These are phyloP conservation scores for Puccinellia tenuiflora DNA, from an alignment of 176 grass and related monocot species.

Conservation along the genomic window DNA sequence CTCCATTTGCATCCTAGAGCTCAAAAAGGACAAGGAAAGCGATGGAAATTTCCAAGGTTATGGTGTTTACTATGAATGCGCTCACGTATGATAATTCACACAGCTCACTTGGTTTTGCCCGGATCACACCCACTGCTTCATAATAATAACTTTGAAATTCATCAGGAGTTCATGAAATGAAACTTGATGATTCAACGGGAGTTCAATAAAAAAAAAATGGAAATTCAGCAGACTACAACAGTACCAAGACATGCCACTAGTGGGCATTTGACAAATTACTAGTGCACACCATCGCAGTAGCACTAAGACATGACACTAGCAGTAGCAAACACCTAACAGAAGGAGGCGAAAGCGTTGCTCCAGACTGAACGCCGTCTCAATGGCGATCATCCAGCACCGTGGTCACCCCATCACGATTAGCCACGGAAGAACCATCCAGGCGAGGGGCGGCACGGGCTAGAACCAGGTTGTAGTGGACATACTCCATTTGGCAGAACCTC, in stretches of 20 bases:
- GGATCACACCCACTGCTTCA: not conserved
- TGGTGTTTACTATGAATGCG: no score
- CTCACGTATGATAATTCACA: no score
- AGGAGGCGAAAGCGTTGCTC: not conserved
- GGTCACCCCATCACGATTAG: not conserved
- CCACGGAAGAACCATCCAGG: not conserved
- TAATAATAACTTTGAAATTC: not conserved
- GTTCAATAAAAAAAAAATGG: not conserved
- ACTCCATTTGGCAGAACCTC: constrained; percentile 43
- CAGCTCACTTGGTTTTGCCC: no score
- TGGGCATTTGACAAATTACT: not conserved
- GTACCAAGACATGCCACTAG: not conserved
- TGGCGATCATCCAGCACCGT: not conserved
- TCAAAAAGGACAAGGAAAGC: no score
- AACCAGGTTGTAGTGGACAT: constrained; percentile 48
- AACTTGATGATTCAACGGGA: not conserved
- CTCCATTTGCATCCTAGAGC: no score
- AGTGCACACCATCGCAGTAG: not conserved
- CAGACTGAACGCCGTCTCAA: not conserved
- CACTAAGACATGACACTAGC: not conserved
- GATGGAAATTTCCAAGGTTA: no score
- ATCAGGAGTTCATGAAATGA: not conserved
- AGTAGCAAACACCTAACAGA: not conserved
- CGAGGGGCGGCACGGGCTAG: not conserved
- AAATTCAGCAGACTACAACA: not conserved